Percentiles rank a stretch among this genome's conserved stretches.
Conservation (phyloP, 73 alveolate genomes). For the Symbiodinium natans region DNA sequence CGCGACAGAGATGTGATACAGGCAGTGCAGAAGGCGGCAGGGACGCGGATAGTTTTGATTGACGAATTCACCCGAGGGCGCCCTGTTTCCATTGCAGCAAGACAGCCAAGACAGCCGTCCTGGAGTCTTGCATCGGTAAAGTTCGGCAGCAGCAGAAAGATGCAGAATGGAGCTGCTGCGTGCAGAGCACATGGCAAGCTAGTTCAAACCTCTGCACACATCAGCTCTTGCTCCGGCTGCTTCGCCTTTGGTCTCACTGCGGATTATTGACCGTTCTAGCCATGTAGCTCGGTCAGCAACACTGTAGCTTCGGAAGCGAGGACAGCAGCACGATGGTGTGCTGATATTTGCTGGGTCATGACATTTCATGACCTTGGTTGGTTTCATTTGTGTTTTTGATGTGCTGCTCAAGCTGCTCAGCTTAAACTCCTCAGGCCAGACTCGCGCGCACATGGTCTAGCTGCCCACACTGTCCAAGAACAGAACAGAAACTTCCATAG, state of each 20-base stretch:
- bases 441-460: too few species aligned
- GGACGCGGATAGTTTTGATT: neutral
- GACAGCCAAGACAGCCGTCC: neutral
- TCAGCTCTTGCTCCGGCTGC: constrained; percentile 10
- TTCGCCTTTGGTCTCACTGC: neutral
- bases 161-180: constrained; percentile 2
- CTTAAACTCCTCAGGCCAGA: too few species aligned
- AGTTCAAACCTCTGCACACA: neutral
- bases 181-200: neutral
- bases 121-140: neutral
- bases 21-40: neutral
- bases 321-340: too few species aligned
- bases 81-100: neutral
- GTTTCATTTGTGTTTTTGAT: too few species aligned
- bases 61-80: neutral
- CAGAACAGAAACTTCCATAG: too few species aligned
- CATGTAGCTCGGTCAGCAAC: neutral
- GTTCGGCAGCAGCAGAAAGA: constrained; percentile 6
- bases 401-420: too few species aligned
- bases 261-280: neutral
- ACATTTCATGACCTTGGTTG: too few species aligned
- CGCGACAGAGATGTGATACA: too few species aligned
- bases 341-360: too few species aligned
- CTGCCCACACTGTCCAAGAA: too few species aligned
- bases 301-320: too few species aligned